phyloP scores from a whole-genome alignment of 805 yeast genomes.

The Sugiyamaella mastotermitis region DNA sequence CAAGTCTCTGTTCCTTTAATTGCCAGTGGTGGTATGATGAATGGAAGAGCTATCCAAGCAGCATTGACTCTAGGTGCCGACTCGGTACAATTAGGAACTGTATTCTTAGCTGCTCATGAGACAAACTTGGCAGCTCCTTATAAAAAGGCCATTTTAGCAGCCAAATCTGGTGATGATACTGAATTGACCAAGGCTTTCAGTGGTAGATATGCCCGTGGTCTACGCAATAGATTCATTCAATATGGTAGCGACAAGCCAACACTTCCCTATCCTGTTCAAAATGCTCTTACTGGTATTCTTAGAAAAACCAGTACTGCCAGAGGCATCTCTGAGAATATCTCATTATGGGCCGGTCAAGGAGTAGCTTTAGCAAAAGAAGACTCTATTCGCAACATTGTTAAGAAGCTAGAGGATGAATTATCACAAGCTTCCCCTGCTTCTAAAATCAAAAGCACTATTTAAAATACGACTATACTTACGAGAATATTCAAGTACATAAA shows the following conservation, averaged over 20 bases:
- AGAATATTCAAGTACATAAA: too few species aligned
- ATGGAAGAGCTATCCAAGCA: constrained; percentile 27
- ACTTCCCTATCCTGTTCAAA: constrained; percentile 20
- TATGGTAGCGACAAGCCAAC: constrained; percentile 6
- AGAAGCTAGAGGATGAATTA: neutral
- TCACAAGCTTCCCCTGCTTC: too few species aligned
- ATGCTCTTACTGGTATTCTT: constrained; percentile 19
- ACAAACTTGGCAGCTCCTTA: constrained; percentile 17
- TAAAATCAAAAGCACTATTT: too few species aligned
- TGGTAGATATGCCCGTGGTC: constrained; percentile 21
- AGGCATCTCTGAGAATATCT: constrained; percentile 7
- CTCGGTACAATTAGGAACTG: constrained; percentile 53
- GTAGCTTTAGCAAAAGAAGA: constrained; percentile 9
- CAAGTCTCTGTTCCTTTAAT: constrained; percentile 26
- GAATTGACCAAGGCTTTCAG: constrained; percentile 18
- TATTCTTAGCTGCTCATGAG: constrained; percentile 38
- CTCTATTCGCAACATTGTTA: neutral
- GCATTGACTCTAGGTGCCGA: constrained; percentile 40
- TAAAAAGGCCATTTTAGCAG: constrained; percentile 6
- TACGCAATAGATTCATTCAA: constrained; percentile 12
- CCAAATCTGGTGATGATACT: constrained; percentile 11
- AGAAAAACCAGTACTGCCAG: constrained; percentile 11
- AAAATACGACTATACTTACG: too few species aligned
- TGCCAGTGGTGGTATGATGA: constrained; percentile 51
- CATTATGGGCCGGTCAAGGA: constrained; percentile 20